A percentile compares a stretch with the other conserved stretches of the same genome.
These are phyloP conservation scores for Myriangium duriaei DNA, from an alignment of 2,329 filamentous ascomycete genomes.

Conservation along the genomic window DNA sequence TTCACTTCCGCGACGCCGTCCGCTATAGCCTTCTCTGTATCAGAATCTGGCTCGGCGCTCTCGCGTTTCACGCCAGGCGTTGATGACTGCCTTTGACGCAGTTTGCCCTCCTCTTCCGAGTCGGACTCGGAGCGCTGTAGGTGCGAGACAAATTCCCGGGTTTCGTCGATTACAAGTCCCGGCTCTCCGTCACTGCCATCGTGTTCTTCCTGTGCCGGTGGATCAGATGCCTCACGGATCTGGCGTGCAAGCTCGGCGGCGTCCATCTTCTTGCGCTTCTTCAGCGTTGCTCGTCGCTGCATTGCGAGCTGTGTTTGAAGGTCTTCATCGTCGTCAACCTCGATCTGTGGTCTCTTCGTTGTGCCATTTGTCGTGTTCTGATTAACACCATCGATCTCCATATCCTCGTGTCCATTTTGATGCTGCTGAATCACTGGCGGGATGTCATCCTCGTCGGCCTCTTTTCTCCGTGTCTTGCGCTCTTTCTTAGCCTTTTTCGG, in stretches of 20 bases:
- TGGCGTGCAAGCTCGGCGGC: conserved; percentile 81
- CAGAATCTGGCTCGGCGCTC: conserved; percentile 35
- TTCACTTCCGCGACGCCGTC: conserved; percentile 34
- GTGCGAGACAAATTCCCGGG: conserved; percentile 84
- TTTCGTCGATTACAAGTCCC: conserved; percentile 88
- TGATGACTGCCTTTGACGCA: conserved; percentile 18
- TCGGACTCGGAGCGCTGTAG: conserved; percentile 51
- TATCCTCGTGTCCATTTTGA: conserved; percentile 37
- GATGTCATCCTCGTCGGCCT: conserved; percentile 47
- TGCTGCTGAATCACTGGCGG: conserved; percentile 30
- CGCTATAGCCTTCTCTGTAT: conserved; percentile 23
- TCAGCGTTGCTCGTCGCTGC: conserved; percentile 73
- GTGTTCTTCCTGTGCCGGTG: conserved; percentile 45
- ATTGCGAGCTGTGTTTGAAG: conserved; percentile 72
- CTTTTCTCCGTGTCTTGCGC: conserved; percentile 60
- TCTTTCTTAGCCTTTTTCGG: conserved; percentile 70
- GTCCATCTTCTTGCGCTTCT: conserved; percentile 77
- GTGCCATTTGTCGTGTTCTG: conserved; percentile 12
- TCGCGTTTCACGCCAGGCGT: conserved; percentile 35
- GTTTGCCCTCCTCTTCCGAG: conserved; percentile 28
- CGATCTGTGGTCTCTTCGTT: background rate
- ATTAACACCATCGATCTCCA: conserved; percentile 57
- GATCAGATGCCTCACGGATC: conserved; percentile 52
- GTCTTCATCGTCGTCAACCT: conserved; percentile 72
- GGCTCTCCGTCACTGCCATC: conserved; percentile 41